Evolutionary conservation across 1,284 basidiomycete species (phyloP).

Genomic region (Puccinia horiana): DNA sequence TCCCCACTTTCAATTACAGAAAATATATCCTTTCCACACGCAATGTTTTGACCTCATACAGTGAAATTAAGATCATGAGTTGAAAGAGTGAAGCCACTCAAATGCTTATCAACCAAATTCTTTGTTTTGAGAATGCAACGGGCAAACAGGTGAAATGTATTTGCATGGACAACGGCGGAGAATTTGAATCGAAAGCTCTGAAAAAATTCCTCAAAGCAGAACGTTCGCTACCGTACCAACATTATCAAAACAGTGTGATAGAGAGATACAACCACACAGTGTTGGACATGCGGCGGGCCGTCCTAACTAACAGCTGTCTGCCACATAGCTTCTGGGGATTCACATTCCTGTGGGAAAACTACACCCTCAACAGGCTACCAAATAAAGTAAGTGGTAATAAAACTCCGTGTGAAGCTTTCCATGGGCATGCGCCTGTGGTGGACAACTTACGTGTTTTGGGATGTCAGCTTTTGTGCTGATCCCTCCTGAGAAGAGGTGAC

Average conservation of each 20-base stretch:
- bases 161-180: slow-evolving; percentile 2
- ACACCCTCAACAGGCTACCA: not conserved
- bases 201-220: not conserved
- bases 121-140: slow-evolving; percentile 2
- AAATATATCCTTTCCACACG: not conserved
- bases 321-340: no score
- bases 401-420: no score
- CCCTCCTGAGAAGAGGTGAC: not conserved
- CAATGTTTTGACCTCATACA: not conserved
- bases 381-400: not conserved
- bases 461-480: not conserved
- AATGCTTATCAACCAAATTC: not conserved
- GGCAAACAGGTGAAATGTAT: not conserved
- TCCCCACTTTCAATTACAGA: not conserved
- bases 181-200: slow-evolving; percentile 8
- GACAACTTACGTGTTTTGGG: no score
- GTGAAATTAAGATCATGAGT: not conserved
- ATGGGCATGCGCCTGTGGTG: no score
- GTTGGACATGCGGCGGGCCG: not conserved
- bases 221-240: slow-evolving; percentile 3
- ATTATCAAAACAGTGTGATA: slow-evolving; percentile 22
- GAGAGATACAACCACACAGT: not conserved
- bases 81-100: not conserved
- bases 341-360: no score
- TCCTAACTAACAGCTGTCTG: not conserved